These are phyloP conservation scores for Russula foetens DNA, from an alignment of 768 basidiomycete species.

Conservation along the genomic window DNA sequence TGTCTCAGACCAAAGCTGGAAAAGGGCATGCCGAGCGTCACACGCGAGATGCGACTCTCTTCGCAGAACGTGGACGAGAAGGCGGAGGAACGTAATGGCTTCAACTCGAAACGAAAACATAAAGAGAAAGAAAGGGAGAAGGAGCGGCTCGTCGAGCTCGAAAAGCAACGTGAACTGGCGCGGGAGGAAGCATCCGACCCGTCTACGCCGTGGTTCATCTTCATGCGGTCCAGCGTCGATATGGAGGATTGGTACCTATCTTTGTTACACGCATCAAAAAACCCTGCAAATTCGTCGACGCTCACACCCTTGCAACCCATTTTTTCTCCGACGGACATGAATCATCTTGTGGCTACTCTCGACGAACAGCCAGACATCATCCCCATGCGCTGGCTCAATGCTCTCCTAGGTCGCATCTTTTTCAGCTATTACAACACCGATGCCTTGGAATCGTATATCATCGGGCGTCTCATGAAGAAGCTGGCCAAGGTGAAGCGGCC, in stretches of 20 bases:
- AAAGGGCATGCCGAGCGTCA: conserved; percentile 38
- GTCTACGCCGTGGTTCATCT: conserved; percentile 85
- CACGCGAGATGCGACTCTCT: conserved; percentile 41
- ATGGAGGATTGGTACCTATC: conserved; percentile 98
- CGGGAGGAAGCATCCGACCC: conserved; percentile 44
- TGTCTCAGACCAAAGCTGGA: conserved; percentile 51
- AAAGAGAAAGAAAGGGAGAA: conserved; percentile 28
- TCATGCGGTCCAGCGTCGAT: conserved; percentile 76
- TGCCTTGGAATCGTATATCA: conserved; percentile 74
- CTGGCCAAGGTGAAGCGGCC: conserved; percentile 88
- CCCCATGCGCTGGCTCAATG: conserved; percentile 97
- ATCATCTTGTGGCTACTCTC: conserved; percentile 68
- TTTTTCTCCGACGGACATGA: conserved; percentile 76
- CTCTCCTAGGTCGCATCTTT: conserved; percentile 85
- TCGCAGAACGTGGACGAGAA: conserved; percentile 27
- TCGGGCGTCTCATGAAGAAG: conserved; percentile 87
- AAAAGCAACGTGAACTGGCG: conserved; percentile 29
- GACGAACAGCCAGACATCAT: conserved; percentile 95
- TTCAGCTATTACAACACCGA: conserved; percentile 87
- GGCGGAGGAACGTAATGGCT: conserved; percentile 34
- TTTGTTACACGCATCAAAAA: conserved; percentile 63
- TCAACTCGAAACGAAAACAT: conserved; percentile 36
- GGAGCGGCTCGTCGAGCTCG: conserved; percentile 28
- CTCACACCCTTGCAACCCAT: conserved; percentile 53
- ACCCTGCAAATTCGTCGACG: conserved; percentile 53